Percentiles rank a stretch among this genome's conserved stretches.
phyloP scores from a whole-genome alignment of 1,284 basidiomycete species.

The Neolentinus lepideus region DNA sequence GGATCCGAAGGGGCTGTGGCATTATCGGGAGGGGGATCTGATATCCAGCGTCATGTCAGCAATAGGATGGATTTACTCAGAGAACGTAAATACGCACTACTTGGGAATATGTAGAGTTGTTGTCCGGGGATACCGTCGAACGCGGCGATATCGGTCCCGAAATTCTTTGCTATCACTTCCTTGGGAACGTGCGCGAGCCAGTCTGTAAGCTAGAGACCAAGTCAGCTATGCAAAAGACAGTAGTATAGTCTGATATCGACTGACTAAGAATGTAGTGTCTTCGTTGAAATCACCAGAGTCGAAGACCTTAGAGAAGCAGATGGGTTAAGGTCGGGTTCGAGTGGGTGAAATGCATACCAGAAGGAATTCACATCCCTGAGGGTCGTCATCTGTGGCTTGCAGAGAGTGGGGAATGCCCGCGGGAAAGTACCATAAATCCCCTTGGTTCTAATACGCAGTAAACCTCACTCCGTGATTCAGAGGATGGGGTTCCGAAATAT shows the following conservation, averaged over 20 bases:
- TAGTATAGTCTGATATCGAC: not conserved
- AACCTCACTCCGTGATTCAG: not conserved
- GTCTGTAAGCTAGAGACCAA: slow-evolving; percentile 40
- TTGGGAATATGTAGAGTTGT: slow-evolving; percentile 65
- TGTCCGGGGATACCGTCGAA: slow-evolving; percentile 51
- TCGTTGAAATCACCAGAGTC: slow-evolving; percentile 60
- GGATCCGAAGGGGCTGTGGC: slow-evolving; percentile 34
- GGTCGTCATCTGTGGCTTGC: slow-evolving; percentile 51
- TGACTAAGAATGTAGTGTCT: slow-evolving; percentile 59
- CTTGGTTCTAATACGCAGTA: slow-evolving; percentile 17
- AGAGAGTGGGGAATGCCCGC: slow-evolving; percentile 47
- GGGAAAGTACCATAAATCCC: slow-evolving; percentile 59
- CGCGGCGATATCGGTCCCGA: slow-evolving; percentile 43
- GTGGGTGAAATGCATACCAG: slow-evolving; percentile 34
- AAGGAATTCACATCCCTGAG: slow-evolving; percentile 62
- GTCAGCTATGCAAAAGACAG: not conserved
- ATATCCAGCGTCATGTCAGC: slow-evolving; percentile 4
- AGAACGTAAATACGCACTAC: slow-evolving; percentile 25
- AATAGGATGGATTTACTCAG: not conserved
- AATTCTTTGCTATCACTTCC: slow-evolving; percentile 66
- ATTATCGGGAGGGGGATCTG: slow-evolving; percentile 30
- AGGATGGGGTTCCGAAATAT: not conserved
- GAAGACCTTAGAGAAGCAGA: slow-evolving; percentile 39
- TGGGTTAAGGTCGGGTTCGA: not conserved
- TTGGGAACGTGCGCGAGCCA: slow-evolving; percentile 59